Percentiles rank a stretch among this genome's conserved stretches.
These are phyloP conservation scores for Colletotrichum graminicola DNA, from an alignment of 2,329 filamentous ascomycete species.

Conservation along the genomic window DNA sequence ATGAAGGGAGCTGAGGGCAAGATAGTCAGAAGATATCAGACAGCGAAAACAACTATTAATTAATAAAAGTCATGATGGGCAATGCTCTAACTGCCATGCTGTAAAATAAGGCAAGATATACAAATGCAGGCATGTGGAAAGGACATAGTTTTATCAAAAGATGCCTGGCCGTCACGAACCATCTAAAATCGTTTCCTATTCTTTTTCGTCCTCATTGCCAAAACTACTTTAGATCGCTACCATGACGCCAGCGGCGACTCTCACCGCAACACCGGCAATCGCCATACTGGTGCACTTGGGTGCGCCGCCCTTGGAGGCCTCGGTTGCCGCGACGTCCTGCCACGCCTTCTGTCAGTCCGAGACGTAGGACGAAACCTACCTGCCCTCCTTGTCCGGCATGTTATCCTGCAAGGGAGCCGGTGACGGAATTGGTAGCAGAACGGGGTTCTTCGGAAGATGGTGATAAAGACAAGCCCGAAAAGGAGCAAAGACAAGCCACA, in stretches of 20 bases:
- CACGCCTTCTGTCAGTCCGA: slow-evolving; percentile 16
- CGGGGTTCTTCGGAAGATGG: background rate
- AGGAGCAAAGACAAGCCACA: too few relatives aligned
- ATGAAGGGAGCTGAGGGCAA: too few relatives aligned
- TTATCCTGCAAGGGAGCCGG: slow-evolving; percentile 28
- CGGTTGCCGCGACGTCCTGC: background rate
- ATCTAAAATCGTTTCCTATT: accelerated
- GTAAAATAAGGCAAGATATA: background rate
- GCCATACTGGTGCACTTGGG: slow-evolving; percentile 31
- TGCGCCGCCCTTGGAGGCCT: slow-evolving; percentile 23
- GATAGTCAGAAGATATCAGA: too few relatives aligned
- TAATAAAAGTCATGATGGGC: too few relatives aligned
- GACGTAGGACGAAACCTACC: slow-evolving; percentile 21
- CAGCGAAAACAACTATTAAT: too few relatives aligned
- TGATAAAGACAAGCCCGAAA: background rate
- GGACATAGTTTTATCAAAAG: background rate
- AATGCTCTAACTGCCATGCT: too few relatives aligned
- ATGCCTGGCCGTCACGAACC: background rate
- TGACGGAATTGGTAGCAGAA: background rate
- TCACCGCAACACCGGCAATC: slow-evolving; percentile 27
- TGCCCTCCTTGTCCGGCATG: slow-evolving; percentile 22
- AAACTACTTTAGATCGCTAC: background rate
- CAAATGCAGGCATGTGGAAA: background rate
- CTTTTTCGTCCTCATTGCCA: background rate
- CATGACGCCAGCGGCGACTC: slow-evolving; percentile 31